phyloP scores from a whole-genome alignment of 257 asterid species.

The Echium plantagineum region DNA sequence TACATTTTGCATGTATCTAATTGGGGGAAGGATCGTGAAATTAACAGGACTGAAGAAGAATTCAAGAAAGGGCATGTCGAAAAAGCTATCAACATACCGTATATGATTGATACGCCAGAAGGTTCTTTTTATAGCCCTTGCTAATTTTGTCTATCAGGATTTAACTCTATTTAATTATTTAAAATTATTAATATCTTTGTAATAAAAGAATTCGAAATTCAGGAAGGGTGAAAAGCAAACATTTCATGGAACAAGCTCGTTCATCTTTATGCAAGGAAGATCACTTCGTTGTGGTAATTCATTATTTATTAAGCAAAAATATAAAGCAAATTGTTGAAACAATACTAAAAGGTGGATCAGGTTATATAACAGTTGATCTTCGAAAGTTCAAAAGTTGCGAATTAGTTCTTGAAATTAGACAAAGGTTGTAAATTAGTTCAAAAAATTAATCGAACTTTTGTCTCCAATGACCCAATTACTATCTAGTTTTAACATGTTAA shows the following conservation, averaged over 20 bases:
- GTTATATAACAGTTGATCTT: too few species aligned
- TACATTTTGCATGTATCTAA: not conserved
- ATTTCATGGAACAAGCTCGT: conserved; percentile 47
- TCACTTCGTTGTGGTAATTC: conserved; percentile 55
- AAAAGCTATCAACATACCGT: conserved; percentile 56
- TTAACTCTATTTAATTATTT: not conserved
- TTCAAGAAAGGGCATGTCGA: conserved; percentile 61
- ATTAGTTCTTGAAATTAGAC: too few species aligned
- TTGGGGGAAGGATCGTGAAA: not conserved
- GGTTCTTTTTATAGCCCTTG: conserved; percentile 20
- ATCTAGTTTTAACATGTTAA: too few species aligned
- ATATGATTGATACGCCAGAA: conserved; percentile 59
- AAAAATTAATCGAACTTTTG: too few species aligned
- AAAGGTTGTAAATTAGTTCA: too few species aligned
- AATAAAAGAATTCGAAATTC: not conserved
- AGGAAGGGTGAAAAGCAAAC: conserved; percentile 80
- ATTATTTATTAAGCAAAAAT: not conserved
- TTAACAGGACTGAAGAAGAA: conserved; percentile 74
- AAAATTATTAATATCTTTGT: too few species aligned
- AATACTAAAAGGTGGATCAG: too few species aligned
- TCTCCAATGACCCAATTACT: too few species aligned
- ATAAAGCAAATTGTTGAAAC: too few species aligned
- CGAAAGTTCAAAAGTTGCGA: too few species aligned
- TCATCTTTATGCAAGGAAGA: conserved; percentile 42
- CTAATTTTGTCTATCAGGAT: not conserved